Evolutionary conservation across 352 stramenopile genomes (phyloP).

Genomic region (Pythium phragmiticola): DNA sequence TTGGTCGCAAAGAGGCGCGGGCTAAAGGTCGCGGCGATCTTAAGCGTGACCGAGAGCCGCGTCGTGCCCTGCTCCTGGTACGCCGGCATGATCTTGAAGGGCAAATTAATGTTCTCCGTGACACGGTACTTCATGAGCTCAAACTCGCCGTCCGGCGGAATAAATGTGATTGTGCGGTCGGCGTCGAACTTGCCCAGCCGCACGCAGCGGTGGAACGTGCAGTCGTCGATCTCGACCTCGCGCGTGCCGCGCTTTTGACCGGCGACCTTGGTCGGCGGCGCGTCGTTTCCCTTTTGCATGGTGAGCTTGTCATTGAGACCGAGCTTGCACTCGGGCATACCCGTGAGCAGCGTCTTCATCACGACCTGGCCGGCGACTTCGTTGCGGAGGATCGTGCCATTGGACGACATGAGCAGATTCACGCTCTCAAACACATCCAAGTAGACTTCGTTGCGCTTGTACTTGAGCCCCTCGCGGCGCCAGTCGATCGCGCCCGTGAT

Average conservation of each 20-base stretch:
- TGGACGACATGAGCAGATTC: slow-evolving; percentile 95
- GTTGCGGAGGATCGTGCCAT: slow-evolving; percentile 92
- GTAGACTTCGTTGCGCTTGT: slow-evolving; percentile 99
- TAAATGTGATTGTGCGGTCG: slow-evolving; percentile 97
- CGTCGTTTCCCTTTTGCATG: slow-evolving; percentile 92
- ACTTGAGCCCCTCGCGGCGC: slow-evolving; percentile 95
- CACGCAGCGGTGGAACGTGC: slow-evolving; percentile 98
- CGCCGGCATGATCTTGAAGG: slow-evolving; percentile 97
- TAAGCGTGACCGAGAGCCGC: slow-evolving; percentile 76
- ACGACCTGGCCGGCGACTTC: slow-evolving; percentile 96
- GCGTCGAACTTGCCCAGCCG: slow-evolving; percentile 98
- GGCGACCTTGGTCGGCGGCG: slow-evolving; percentile 46
- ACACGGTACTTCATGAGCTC: slow-evolving; percentile 98
- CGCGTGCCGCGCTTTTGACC: slow-evolving; percentile 72
- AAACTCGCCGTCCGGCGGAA: slow-evolving; percentile 98
- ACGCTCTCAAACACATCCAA: slow-evolving; percentile 97
- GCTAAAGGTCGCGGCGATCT: slow-evolving; percentile 93
- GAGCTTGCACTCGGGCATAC: slow-evolving; percentile 99
- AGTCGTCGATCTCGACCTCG: slow-evolving; percentile 96
- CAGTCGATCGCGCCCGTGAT: slow-evolving; percentile 89
- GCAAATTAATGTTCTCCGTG: slow-evolving; percentile 97
- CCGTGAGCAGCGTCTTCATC: slow-evolving; percentile 98
- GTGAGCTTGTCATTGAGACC: slow-evolving; percentile 98
- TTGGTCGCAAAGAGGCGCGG: slow-evolving; percentile 96
- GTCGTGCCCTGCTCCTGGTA: slow-evolving; percentile 94